A percentile compares a stretch with the other conserved stretches of the same genome.
Evolutionary conservation across 2,329 filamentous ascomycete species (phyloP).

Genomic region (Parafenestella ontariensis): DNA sequence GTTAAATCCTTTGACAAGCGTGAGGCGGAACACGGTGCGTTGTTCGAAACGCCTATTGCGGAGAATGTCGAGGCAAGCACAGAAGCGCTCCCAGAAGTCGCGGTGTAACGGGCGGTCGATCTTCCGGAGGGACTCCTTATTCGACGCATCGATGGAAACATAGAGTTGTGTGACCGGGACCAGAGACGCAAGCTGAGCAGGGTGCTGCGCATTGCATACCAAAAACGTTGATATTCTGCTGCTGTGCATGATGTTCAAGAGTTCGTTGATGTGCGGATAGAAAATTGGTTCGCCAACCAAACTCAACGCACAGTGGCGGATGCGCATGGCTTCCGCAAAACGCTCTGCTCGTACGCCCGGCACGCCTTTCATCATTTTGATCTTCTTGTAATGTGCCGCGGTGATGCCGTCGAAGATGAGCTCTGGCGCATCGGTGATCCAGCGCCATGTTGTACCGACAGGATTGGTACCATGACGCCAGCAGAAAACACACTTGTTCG

Average conservation of each 20-base stretch:
- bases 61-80: slow-evolving; percentile 83
- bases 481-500: slow-evolving; percentile 98
- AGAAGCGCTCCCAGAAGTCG: slow-evolving; percentile 97
- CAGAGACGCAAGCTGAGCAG: slow-evolving; percentile 82
- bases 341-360: slow-evolving; percentile 91
- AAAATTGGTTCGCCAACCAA: slow-evolving; percentile 98
- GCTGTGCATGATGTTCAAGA: slow-evolving; percentile 79
- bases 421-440: slow-evolving; percentile 90
- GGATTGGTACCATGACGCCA: slow-evolving; percentile 98
- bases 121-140: slow-evolving; percentile 82
- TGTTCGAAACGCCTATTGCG: slow-evolving; percentile 83
- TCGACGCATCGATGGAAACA: slow-evolving; percentile 93
- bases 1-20: slow-evolving; percentile 97
- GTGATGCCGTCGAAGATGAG: slow-evolving; percentile 91
- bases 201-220: slow-evolving; percentile 97
- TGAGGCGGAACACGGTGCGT: slow-evolving; percentile 92
- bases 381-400: slow-evolving; percentile 92
- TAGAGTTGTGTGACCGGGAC: slow-evolving; percentile 93
- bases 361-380: slow-evolving; percentile 94
- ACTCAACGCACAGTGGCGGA: slow-evolving; percentile 89
- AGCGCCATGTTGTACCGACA: slow-evolving; percentile 95
- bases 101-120: slow-evolving; percentile 93
- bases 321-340: slow-evolving; percentile 90
- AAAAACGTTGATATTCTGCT: slow-evolving; percentile 93
- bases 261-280: slow-evolving; percentile 96